Evolutionary conservation across 352 stramenopile species (phyloP), one percentile per base, ranked within the genome.

Genomic region (Pythium aquatile): DNA sequence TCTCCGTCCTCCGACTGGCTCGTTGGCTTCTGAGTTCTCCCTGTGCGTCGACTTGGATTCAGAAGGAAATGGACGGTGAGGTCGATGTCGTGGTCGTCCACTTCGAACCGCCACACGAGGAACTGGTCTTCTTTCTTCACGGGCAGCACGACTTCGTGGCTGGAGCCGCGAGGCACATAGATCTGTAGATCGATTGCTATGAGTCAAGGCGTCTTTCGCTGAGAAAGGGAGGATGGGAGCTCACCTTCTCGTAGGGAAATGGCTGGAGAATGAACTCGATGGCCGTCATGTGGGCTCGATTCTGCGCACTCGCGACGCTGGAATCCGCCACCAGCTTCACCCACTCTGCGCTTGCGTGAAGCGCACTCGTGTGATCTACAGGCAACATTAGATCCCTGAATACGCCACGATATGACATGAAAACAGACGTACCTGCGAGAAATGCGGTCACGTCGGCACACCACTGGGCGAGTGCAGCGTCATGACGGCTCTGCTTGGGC

Each of bases 231-330:
- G 20, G 20, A 24, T n/a, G 29, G 39, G 13, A 11, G 35, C 42
- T 40, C 33, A 88, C 74, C 64, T 89, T 90, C 55, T 91, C 81
- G 58, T 83, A 76, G 0, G 78, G 73, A 66, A 94, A 92, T 16
- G 85, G 83, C 73, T 94, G 85, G 47, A 92, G 56, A 58, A 94
- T 89, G 67, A 94, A 94, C 58, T 90, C 83, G 58, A 94, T 85
- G 1, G 85, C 83, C 1, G 83, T 94, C 83, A 94, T 92, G 32
- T 87, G 79, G 39, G 83, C 76, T 13, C 76, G 68, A 44, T 70
- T 76, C 8, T 66, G 65, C 16, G 70, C 77, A 61, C 74, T 83
- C 35, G 76, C 77, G 11, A 77, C 73, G 28, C 69, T 73, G 0
- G 69, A 67, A 29, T 91, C 78, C 39, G 72, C 69, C 55, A 91